Conservation (phyloP, 2,329 filamentous ascomycete species). For the Calycina marina region DNA sequence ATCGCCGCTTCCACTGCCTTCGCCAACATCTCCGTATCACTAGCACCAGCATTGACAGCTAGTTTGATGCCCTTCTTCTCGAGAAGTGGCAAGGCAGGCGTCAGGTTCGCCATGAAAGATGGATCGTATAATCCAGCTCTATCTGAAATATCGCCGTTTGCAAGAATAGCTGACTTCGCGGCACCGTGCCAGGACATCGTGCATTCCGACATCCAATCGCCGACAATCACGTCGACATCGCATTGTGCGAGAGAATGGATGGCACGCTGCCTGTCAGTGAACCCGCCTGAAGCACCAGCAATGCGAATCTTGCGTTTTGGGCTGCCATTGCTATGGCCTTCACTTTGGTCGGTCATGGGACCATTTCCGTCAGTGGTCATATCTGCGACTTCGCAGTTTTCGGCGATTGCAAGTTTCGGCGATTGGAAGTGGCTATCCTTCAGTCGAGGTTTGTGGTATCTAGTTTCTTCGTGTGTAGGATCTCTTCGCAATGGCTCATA, state of each 20-base stretch:
- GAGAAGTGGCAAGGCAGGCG: conserved; percentile 27
- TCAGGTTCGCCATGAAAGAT: conserved; percentile 9
- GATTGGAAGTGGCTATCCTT: too few relatives aligned
- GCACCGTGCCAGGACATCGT: conserved; percentile 21
- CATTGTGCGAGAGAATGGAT: conserved; percentile 26
- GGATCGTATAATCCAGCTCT: background rate
- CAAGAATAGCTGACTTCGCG: conserved; percentile 11
- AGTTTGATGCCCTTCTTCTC: conserved; percentile 32
- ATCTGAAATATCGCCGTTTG: conserved; percentile 4
- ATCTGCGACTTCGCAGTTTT: too few relatives aligned
- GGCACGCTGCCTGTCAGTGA: conserved; percentile 29
- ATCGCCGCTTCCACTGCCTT: conserved; percentile 25
- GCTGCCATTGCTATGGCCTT: conserved; percentile 4
- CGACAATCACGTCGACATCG: conserved; percentile 31
- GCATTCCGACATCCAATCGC: conserved; percentile 31
- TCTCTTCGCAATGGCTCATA: too few relatives aligned
- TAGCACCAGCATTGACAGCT: conserved; percentile 36
- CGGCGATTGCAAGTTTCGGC: too few relatives aligned
- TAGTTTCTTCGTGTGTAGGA: too few relatives aligned
- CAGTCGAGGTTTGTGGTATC: too few relatives aligned
- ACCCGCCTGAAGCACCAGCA: conserved; percentile 29
- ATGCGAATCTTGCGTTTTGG: conserved; percentile 26
- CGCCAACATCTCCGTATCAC: conserved; percentile 28
- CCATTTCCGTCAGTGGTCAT: conserved; percentile 4
- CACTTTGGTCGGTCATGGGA: too few relatives aligned